Base-by-base conservation (phyloP, 768 basidiomycete species). In the Leccinellum albellum region DNA sequence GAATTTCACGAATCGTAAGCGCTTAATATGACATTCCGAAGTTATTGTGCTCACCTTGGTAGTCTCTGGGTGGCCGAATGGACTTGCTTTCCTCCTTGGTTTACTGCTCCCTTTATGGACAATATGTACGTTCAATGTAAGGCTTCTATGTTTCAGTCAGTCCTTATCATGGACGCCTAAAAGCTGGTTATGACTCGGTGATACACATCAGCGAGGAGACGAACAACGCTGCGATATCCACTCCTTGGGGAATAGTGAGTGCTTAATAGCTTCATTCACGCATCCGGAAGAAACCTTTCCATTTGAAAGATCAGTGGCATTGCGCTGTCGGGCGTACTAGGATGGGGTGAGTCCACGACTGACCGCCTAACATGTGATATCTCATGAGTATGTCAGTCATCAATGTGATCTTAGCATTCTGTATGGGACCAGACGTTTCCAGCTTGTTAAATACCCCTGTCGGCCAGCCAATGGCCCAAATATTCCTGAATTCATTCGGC, bases 131-230 rank as follows among this genome's bases (percentile, higher is more conserved):
- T 60, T 24, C 14, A 0, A 21, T 47, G 31, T 53, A 7, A 12
- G 20, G 8, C 33, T 21, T 81, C 82, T 65, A 73, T 75, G 13
- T 82, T 82, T 58, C 73, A 62, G 58, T 14, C 4, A 24, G 12
- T 32, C 7, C 13, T 50, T 17, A 49, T 23, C 23, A 4, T 29
- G 45, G 5, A 23, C 37, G 29, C 14, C 26, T 33, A 6, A 28
- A 32, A 76, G 75, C 72, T 28, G 68, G 70, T 17, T 82, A 84
- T 21, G 42, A 51, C 3, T 46, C 75, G 2, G 70, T 66, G 40
- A 75, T 82, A n/a, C 78, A 81, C 58, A 81, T 82, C 47, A 81
- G 79, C 51, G 78, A 83, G 61, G 76, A 83, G 60, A 78, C 82
- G 15, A 70, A 73, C 2, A 84, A 85, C 50, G 84, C 84, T 9